Evolutionary conservation across 441 rosid species (phyloP).

Genomic region (Hura crepitans): DNA sequence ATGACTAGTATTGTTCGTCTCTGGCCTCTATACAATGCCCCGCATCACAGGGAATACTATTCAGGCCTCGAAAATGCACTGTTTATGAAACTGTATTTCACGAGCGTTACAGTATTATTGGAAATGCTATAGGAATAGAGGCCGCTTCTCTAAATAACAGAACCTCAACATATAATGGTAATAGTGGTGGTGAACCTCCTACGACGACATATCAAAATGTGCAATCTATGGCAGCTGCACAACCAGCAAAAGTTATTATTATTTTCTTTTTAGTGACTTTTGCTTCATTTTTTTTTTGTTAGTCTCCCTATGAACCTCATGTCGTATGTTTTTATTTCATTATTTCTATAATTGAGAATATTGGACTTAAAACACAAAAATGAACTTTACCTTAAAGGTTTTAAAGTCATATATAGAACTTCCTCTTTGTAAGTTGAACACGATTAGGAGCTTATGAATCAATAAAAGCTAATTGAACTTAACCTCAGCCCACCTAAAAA

Average conservation of each 20-base stretch:
- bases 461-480: no score
- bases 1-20: no score
- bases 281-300: constrained; percentile 3
- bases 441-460: no score
- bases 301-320: neutral
- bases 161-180: constrained; percentile 43
- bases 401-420: no score
- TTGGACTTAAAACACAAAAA: neutral
- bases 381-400: no score
- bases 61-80: no score
- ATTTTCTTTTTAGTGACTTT: neutral
- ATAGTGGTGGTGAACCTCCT: constrained; percentile 30
- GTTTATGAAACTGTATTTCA: no score
- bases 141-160: constrained; percentile 47
- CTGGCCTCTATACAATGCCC: no score
- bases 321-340: neutral
- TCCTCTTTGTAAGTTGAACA: no score
- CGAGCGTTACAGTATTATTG: no score
- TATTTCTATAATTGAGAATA: neutral
- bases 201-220: constrained; percentile 34
- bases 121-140: constrained; percentile 45
- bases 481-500: no score
- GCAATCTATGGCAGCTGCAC: constrained; percentile 36
- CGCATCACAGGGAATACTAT: no score
- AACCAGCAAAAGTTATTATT: constrained; percentile 47